Percentiles rank a stretch among this genome's conserved stretches.
Evolutionary conservation across 768 basidiomycete species (phyloP).

Genomic region (Austroboletus eburneus): DNA sequence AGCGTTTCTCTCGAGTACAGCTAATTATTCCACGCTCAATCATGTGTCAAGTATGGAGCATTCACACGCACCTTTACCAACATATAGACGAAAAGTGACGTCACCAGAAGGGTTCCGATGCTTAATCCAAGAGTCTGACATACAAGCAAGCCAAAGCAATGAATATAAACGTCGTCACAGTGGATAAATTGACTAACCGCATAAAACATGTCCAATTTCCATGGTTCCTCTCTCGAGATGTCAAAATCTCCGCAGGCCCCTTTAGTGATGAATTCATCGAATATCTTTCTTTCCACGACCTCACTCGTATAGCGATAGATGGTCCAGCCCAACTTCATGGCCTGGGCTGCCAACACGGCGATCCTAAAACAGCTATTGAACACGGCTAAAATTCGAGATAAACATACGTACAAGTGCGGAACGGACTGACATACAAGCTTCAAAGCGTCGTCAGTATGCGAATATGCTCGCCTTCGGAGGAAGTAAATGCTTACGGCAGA

Average conservation of each 20-base stretch:
- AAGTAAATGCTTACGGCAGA: constrained; percentile 37
- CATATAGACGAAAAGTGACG: constrained; percentile 37
- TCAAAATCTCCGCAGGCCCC: constrained; percentile 39
- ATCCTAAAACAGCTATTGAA: constrained; percentile 12
- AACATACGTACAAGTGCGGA: constrained; percentile 41
- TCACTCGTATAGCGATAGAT: constrained; percentile 39
- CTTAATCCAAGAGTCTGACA: constrained; percentile 40
- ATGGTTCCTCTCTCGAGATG: constrained; percentile 42
- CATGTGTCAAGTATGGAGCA: too few relatives aligned
- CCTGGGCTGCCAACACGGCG: constrained; percentile 42
- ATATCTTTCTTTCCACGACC: constrained; percentile 27
- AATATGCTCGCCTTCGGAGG: background rate
- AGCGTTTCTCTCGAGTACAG: constrained; percentile 45
- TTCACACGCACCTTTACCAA: constrained; percentile 37
- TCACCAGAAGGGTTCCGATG: constrained; percentile 33
- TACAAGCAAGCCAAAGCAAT: constrained; percentile 1
- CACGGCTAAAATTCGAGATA: background rate
- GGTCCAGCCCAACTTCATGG: constrained; percentile 46
- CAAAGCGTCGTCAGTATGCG: background rate
- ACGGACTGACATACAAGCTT: constrained; percentile 50
- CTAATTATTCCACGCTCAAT: constrained; percentile 19
- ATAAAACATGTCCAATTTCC: constrained; percentile 26
- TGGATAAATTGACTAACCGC: constrained; percentile 31
- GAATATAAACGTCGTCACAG: background rate
- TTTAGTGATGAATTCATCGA: constrained; percentile 33